phyloP scores from a whole-genome alignment of 1,139 yeast species.

The Pichia sp. region DNA sequence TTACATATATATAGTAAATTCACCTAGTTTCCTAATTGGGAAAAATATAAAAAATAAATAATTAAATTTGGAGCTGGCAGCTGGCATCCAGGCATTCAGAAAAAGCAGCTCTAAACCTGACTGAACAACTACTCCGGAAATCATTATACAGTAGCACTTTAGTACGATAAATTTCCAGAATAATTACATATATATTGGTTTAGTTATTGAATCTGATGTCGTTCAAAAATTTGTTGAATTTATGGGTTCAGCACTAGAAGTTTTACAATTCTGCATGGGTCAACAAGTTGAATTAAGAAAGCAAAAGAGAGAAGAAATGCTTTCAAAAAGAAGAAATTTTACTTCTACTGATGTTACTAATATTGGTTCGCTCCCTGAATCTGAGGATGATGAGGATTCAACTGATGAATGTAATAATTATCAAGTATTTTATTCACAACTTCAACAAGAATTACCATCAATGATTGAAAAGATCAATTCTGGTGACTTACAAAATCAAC shows the following conservation, averaged over 20 bases:
- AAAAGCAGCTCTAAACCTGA: too few species aligned
- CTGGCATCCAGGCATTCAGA: too few species aligned
- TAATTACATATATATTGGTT: conserved; percentile 44
- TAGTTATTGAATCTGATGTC: conserved; percentile 88
- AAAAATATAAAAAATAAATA: too few species aligned
- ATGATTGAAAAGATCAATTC: conserved; percentile 82
- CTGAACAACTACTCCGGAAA: too few species aligned
- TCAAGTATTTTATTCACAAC: conserved; percentile 45
- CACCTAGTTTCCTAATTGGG: too few species aligned
- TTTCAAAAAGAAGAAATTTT: conserved; percentile 87
- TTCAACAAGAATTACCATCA: conserved; percentile 73
- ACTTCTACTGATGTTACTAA: conserved; percentile 28
- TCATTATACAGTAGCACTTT: too few species aligned
- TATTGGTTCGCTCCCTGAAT: conserved; percentile 13
- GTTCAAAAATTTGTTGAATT: conserved; percentile 86
- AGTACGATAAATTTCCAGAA: too few species aligned
- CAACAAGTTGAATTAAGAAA: conserved; percentile 96
- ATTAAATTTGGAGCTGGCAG: too few species aligned
- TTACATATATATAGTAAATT: too few species aligned
- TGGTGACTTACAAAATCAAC: conserved; percentile 69
- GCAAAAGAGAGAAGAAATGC: conserved; percentile 91
- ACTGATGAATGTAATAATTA: conserved; percentile 37
- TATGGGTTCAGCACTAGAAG: conserved; percentile 70
- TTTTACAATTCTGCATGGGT: conserved; percentile 97
- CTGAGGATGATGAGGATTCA: conserved; percentile 42